Conservation (phyloP, 805 yeast species). For the Spathaspora gorwiae region DNA sequence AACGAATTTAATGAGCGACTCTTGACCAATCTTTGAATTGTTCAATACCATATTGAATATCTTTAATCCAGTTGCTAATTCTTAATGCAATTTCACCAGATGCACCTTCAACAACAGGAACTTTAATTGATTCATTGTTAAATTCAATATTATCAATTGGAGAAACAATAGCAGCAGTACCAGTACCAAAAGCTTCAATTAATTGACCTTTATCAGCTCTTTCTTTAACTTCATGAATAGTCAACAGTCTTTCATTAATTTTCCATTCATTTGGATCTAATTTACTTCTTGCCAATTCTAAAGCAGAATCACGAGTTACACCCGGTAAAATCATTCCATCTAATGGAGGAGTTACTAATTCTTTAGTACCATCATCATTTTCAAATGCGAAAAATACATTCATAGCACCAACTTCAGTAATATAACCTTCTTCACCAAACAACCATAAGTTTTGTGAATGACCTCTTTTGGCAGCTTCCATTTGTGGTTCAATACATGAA, state of each 20-base stretch:
- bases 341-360: constrained; percentile 91
- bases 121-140: constrained; percentile 64
- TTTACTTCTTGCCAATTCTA: constrained; percentile 70
- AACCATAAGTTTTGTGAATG: constrained; percentile 96
- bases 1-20: constrained; percentile 21
- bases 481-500: constrained; percentile 88
- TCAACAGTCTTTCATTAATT: constrained; percentile 75
- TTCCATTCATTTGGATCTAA: constrained; percentile 77
- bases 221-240: constrained; percentile 76
- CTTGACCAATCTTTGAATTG: constrained; percentile 55
- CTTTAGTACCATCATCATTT: constrained; percentile 79
- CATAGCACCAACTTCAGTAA: constrained; percentile 98
- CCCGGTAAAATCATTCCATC: constrained; percentile 98
- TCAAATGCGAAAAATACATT: constrained; percentile 86
- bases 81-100: constrained; percentile 78
- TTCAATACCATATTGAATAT: constrained; percentile 83
- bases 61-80: constrained; percentile 80
- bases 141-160: constrained; percentile 88
- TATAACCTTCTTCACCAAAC: constrained; percentile 78
- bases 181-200: constrained; percentile 93
- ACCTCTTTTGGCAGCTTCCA: constrained; percentile 85
- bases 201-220: constrained; percentile 76
- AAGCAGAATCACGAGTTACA: constrained; percentile 88
- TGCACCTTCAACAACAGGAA: constrained; percentile 67
- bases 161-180: constrained; percentile 96